phyloP scores from a whole-genome alignment of 306 rosid genomes.

The Lathyrus sativus region DNA sequence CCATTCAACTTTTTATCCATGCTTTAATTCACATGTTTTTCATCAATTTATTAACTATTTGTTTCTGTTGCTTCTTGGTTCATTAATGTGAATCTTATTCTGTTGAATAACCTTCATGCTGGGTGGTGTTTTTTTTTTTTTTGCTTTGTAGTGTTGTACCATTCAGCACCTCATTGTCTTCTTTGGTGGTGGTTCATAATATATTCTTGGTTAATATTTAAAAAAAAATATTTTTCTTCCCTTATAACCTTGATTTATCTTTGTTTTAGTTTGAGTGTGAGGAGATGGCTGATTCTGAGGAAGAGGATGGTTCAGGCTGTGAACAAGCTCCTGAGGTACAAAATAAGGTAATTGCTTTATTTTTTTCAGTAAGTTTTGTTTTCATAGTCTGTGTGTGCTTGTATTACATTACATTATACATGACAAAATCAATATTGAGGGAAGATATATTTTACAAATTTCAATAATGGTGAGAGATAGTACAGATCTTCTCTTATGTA shows the following conservation, averaged over 20 bases:
- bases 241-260: background rate
- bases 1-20: constrained; percentile 19
- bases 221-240: background rate
- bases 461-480: constrained; percentile 1
- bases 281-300: constrained; percentile 96
- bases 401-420: background rate
- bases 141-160: constrained; percentile 23
- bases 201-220: constrained; percentile 10
- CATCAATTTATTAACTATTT: constrained; percentile 13
- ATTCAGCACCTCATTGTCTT: constrained; percentile 2
- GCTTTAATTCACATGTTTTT: constrained; percentile 5
- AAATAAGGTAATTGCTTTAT: constrained; percentile 56
- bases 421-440: constrained; percentile 4
- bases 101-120: constrained; percentile 4
- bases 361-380: constrained; percentile 15
- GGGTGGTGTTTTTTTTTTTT: constrained; percentile 9
- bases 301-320: constrained; percentile 77
- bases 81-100: constrained; percentile 8
- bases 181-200: constrained; percentile 7
- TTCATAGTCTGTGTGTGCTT: background rate
- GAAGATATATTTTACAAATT: constrained; percentile 22
- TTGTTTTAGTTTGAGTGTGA: constrained; percentile 75
- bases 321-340: constrained; percentile 56
- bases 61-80: constrained; percentile 18
- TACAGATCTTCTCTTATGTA: constrained; percentile 18